Conservation (phyloP, 2,329 filamentous ascomycete genomes). For the Pseudopyrenochaeta lycopersici region DNA sequence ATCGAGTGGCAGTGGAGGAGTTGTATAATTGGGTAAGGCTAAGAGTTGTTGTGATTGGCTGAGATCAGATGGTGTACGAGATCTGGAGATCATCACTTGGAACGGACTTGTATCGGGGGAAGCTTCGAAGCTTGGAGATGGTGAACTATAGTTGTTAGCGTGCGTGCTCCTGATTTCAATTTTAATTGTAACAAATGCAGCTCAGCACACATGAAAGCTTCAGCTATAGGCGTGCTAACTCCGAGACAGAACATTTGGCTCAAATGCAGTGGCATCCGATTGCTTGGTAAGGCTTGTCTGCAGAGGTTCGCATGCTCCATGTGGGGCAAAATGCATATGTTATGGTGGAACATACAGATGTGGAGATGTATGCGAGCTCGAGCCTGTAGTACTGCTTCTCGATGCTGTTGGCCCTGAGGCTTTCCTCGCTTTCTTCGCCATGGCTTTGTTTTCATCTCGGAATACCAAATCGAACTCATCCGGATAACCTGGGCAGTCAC, state of each 20-base stretch:
- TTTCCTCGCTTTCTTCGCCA: constrained; percentile 69
- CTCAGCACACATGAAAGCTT: no score
- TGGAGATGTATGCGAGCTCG: constrained; percentile 40
- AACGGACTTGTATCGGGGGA: constrained; percentile 18
- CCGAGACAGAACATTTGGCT: background rate
- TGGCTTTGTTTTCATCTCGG: constrained; percentile 75
- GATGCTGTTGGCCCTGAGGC: constrained; percentile 27
- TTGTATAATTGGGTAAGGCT: constrained; percentile 22
- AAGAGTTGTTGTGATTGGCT: constrained; percentile 30
- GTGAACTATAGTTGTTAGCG: constrained; percentile 31
- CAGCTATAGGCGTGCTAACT: background rate
- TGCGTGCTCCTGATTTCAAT: no score
- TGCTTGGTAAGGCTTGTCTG: background rate
- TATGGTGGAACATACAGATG: constrained; percentile 33
- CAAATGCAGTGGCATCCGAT: background rate
- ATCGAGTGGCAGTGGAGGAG: constrained; percentile 19
- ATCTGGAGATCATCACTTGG: constrained; percentile 16
- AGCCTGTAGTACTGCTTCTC: constrained; percentile 22
- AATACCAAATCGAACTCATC: constrained; percentile 78
- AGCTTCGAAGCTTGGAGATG: constrained; percentile 27
- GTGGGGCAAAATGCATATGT: background rate
- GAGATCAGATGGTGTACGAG: constrained; percentile 17
- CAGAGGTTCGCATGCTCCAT: background rate
- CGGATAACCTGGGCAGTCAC: constrained; percentile 50
- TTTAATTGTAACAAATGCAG: background rate